These are phyloP conservation scores for Physaria fendleri DNA, from an alignment of 345 rosid genomes.

Conservation along the genomic window DNA sequence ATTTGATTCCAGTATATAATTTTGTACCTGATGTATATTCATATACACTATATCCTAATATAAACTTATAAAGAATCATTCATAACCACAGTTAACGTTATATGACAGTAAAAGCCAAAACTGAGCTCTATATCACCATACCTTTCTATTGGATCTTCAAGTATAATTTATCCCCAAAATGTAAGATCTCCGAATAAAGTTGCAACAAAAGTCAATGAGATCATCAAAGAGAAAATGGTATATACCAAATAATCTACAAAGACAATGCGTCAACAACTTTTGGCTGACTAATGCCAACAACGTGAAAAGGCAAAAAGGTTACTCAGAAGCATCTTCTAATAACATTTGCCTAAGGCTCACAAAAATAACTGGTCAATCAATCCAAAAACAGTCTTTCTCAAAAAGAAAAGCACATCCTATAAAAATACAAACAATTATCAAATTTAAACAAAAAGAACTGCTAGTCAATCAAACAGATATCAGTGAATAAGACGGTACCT, in stretches of 20 bases:
- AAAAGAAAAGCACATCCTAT: neutral
- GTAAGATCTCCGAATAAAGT: conserved; percentile 46
- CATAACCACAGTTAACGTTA: neutral
- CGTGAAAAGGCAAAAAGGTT: neutral
- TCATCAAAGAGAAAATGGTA: neutral
- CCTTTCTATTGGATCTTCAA: no score
- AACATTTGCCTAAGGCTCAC: neutral
- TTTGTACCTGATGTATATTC: neutral
- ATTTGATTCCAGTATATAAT: conserved; percentile 14
- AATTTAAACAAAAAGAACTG: neutral
- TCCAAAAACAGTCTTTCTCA: neutral
- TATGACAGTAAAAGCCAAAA: neutral
- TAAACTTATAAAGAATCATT: conserved; percentile 7
- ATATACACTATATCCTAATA: conserved; percentile 5
- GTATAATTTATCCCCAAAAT: conserved; percentile 86
- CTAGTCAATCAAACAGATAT: neutral
- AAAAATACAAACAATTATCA: neutral
- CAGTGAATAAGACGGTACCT: conserved; percentile 37
- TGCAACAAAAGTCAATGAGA: conserved; percentile 8
- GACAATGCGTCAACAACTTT: conserved; percentile 10
- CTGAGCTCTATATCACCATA: neutral
- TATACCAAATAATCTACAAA: conserved; percentile 17
- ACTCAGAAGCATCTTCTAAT: neutral
- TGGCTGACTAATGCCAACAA: neutral
- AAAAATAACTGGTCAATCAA: neutral